phyloP scores from a whole-genome alignment of 148 eudicot genomes.

The Salicornia ramosissima region DNA sequence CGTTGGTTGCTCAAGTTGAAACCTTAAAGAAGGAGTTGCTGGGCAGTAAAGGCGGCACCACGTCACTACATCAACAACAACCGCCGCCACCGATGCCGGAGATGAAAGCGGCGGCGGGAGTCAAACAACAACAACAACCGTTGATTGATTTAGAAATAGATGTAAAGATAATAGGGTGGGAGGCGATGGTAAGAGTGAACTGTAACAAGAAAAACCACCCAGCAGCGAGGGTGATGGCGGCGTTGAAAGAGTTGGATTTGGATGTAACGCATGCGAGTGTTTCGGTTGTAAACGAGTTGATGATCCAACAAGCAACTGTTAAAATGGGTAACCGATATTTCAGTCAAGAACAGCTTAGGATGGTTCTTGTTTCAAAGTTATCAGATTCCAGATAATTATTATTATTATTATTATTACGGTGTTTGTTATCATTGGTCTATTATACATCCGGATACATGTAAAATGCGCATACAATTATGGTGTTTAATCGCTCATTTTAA shows the following conservation, averaged over 20 bases:
- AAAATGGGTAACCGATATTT: slow-evolving; percentile 61
- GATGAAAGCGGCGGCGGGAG: not conserved
- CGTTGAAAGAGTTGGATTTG: slow-evolving; percentile 69
- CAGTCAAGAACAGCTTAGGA: slow-evolving; percentile 66
- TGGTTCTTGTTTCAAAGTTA: slow-evolving; percentile 46
- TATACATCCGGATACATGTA: too few species aligned
- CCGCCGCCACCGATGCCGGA: not conserved
- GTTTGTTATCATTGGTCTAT: too few species aligned
- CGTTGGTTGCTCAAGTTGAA: slow-evolving; percentile 37
- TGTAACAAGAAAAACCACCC: slow-evolving; percentile 78
- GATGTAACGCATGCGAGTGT: slow-evolving; percentile 81
- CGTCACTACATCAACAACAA: not conserved
- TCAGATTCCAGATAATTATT: slow-evolving; percentile 32
- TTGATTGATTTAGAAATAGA: slow-evolving; percentile 59
- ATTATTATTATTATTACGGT: not conserved
- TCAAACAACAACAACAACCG: not conserved
- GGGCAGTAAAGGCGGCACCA: slow-evolving; percentile 19
- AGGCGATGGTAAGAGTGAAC: slow-evolving; percentile 79
- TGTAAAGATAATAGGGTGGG: slow-evolving; percentile 80
- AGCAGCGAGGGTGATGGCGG: slow-evolving; percentile 72
- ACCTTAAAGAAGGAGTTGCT: slow-evolving; percentile 49
- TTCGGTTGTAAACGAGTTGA: slow-evolving; percentile 77
- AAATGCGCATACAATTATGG: too few species aligned
- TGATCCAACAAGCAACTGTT: slow-evolving; percentile 88
- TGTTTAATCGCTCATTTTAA: too few species aligned